Evolutionary conservation across 176 grass and related monocot species (phyloP).

Genomic region (Bonia amplexicaulis): DNA sequence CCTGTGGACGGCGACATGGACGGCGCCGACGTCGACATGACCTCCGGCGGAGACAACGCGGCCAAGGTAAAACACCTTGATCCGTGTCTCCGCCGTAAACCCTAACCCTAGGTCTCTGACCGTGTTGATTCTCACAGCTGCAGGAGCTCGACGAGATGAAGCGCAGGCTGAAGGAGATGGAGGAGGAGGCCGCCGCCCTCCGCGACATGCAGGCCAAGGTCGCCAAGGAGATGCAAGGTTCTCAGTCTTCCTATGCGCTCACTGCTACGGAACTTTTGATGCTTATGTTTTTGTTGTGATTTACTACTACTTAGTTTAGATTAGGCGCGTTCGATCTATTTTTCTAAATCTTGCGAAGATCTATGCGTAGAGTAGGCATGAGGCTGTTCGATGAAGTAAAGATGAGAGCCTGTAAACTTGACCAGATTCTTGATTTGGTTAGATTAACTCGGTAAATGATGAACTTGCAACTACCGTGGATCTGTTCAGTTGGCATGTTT

Average conservation of each 20-base stretch:
- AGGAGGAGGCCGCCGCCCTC: conserved; percentile 67
- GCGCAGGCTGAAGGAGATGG: conserved; percentile 70
- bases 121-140: neutral
- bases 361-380: neutral
- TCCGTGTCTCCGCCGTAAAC: neutral
- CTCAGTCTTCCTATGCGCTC: neutral
- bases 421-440: neutral
- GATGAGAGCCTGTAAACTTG: neutral
- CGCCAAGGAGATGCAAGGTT: conserved; percentile 81
- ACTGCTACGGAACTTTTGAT: neutral
- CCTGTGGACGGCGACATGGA: conserved; percentile 71
- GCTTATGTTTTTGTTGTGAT: neutral
- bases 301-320: neutral
- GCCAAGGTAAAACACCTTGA: conserved; percentile 32
- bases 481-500: neutral
- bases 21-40: conserved; percentile 60
- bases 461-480: neutral
- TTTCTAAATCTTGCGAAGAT: neutral
- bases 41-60: conserved; percentile 34
- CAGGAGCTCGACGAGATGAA: conserved; percentile 84
- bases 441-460: neutral
- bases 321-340: neutral
- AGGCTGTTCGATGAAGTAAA: neutral
- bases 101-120: conserved; percentile 36
- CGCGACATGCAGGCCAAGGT: conserved; percentile 82